Evolutionary conservation across 306 rosid species (phyloP).

Genomic region (Alnus glutinosa): DNA sequence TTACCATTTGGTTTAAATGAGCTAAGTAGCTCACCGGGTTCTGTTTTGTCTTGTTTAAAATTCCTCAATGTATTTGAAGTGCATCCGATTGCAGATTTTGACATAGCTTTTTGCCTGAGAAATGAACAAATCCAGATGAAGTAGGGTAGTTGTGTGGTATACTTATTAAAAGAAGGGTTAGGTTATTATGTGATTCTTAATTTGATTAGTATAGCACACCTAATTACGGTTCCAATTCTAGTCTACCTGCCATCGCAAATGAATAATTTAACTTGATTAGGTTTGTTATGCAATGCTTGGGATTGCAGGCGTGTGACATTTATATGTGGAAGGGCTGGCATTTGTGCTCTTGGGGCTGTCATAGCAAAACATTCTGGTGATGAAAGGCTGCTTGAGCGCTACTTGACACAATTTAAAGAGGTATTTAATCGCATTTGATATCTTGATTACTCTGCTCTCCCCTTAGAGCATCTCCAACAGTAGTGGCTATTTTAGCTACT

Average conservation of each 20-base stretch:
- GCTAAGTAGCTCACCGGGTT: background rate
- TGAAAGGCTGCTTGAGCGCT: slow-evolving; percentile 48
- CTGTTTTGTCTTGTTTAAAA: background rate
- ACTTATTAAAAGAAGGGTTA: background rate
- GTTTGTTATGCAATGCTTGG: slow-evolving; percentile 11
- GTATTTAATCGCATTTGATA: slow-evolving; percentile 30
- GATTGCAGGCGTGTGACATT: slow-evolving; percentile 68
- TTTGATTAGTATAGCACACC: slow-evolving; percentile 11
- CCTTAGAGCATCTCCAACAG: background rate
- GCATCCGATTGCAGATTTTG: background rate
- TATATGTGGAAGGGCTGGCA: slow-evolving; percentile 74
- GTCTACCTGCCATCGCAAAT: background rate
- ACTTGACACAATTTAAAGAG: slow-evolving; percentile 60
- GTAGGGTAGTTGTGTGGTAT: background rate
- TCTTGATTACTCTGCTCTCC: slow-evolving; percentile 17
- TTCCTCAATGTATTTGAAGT: background rate
- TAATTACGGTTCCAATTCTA: background rate
- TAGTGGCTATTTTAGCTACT: too few species aligned
- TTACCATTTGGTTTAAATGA: background rate
- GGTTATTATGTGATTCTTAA: slow-evolving; percentile 5
- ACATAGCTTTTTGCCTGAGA: background rate
- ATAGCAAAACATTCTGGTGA: slow-evolving; percentile 70
- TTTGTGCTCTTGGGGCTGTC: slow-evolving; percentile 83
- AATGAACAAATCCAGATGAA: background rate
- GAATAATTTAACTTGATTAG: slow-evolving; percentile 6